Conservation (phyloP, 2,329 filamentous ascomycete genomes). For the Cercospora berteroae region DNA sequence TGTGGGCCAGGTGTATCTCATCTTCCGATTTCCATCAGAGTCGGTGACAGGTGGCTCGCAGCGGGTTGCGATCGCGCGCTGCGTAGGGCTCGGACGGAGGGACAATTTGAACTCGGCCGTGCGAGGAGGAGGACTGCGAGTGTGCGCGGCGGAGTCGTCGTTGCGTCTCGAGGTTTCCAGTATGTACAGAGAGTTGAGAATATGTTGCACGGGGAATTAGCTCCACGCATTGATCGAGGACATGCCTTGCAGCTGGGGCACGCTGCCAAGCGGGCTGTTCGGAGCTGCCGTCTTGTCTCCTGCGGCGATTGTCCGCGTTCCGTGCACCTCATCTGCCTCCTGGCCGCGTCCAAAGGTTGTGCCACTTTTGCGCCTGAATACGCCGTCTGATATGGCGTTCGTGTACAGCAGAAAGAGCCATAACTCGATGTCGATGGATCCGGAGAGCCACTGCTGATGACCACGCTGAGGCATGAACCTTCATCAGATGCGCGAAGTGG, state of each 20-base stretch:
- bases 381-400: not conserved
- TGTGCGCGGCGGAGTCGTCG: not conserved
- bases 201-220: conserved; percentile 2
- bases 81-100: not conserved
- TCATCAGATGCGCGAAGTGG: not conserved
- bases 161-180: not conserved
- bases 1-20: conserved; percentile 12
- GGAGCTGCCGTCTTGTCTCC: not conserved
- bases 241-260: not conserved
- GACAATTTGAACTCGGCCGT: not conserved
- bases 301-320: not conserved
- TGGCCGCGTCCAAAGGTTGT: not conserved
- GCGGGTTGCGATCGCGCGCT: not conserved
- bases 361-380: not conserved
- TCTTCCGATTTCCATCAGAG: conserved; percentile 13
- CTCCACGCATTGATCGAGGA: not conserved
- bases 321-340: not conserved
- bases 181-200: not conserved
- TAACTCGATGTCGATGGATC: not conserved
- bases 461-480: not conserved
- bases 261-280: not conserved
- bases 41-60: conserved; percentile 12
- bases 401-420: not conserved
- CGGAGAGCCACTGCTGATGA: not conserved
- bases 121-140: not conserved